These are phyloP conservation scores for Mrakia blollopis DNA, from an alignment of 768 basidiomycete species.

Conservation along the genomic window DNA sequence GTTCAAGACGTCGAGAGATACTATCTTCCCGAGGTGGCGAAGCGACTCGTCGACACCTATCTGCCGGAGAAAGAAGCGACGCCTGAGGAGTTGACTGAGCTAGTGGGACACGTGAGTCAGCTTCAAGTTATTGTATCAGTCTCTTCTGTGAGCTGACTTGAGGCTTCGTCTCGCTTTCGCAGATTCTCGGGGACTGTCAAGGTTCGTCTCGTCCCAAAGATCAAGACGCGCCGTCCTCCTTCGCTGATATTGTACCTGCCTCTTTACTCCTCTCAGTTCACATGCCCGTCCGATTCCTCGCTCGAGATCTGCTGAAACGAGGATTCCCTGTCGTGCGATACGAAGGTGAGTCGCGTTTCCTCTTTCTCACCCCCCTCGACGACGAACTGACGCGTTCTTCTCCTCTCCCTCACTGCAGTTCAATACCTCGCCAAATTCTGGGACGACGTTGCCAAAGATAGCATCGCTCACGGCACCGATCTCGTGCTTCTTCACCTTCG, in stretches of 20 bases:
- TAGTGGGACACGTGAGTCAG: conserved; percentile 57
- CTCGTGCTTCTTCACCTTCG: no score
- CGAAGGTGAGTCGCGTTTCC: conserved; percentile 8
- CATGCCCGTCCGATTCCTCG: conserved; percentile 60
- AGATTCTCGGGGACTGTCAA: conserved; percentile 36
- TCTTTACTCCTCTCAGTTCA: conserved; percentile 48
- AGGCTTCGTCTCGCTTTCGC: neutral
- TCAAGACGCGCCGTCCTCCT: neutral
- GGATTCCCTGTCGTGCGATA: conserved; percentile 66
- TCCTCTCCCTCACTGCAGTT: neutral
- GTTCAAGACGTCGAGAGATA: conserved; percentile 59
- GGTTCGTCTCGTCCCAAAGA: neutral
- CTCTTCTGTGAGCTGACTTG: neutral
- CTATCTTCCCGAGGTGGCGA: conserved; percentile 53
- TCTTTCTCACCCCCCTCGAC: neutral
- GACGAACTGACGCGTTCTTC: neutral
- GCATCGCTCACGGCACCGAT: no score
- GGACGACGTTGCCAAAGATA: conserved; percentile 38
- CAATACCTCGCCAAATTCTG: conserved; percentile 24
- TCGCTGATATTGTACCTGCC: neutral
- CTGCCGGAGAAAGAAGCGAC: conserved; percentile 48
- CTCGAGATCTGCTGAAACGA: conserved; percentile 55
- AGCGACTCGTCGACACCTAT: conserved; percentile 51
- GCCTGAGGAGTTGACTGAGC: conserved; percentile 48
- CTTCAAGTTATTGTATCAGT: no score